Percentiles rank a stretch among this genome's conserved stretches.
Evolutionary conservation across 73 alveolate genomes (phyloP).

Genomic region (Stentor roeselii): DNA sequence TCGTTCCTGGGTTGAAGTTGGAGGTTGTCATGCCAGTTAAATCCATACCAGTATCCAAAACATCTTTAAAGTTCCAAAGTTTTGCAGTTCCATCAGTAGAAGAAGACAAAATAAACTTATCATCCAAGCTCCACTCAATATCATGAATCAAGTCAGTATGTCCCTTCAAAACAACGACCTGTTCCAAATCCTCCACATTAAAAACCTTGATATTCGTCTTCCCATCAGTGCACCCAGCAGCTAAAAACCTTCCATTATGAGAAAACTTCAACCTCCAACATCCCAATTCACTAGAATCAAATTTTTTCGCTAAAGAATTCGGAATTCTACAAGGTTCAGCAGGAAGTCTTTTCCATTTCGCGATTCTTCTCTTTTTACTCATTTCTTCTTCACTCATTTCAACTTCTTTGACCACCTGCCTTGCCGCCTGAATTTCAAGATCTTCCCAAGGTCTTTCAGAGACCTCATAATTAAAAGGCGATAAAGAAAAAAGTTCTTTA

Average conservation of each 20-base stretch:
- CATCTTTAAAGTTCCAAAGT: conserved; percentile 71
- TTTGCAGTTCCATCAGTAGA: conserved; percentile 87
- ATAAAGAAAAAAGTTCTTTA: not conserved
- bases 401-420: conserved; percentile 29
- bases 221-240: conserved; percentile 94
- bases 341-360: conserved; percentile 76
- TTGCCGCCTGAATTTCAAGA: conserved; percentile 7
- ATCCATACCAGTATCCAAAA: not conserved
- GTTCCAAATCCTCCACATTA: conserved; percentile 80
- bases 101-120: conserved; percentile 70
- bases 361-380: conserved; percentile 38
- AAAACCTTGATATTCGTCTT: conserved; percentile 87
- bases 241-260: conserved; percentile 84
- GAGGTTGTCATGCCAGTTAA: conserved; percentile 1
- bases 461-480: conserved; percentile 42
- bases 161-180: conserved; percentile 72
- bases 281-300: conserved; percentile 86
- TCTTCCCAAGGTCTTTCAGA: conserved; percentile 35
- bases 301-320: conserved; percentile 69
- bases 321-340: conserved; percentile 85
- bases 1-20: conserved; percentile 37
- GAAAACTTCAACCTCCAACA: conserved; percentile 89
- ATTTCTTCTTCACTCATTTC: conserved; percentile 39
- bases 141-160: conserved; percentile 95
- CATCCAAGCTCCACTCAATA: conserved; percentile 81